Percentiles rank a stretch among this genome's conserved stretches.
Conservation (phyloP, 257 asterid genomes). For the Echium plantagineum region DNA sequence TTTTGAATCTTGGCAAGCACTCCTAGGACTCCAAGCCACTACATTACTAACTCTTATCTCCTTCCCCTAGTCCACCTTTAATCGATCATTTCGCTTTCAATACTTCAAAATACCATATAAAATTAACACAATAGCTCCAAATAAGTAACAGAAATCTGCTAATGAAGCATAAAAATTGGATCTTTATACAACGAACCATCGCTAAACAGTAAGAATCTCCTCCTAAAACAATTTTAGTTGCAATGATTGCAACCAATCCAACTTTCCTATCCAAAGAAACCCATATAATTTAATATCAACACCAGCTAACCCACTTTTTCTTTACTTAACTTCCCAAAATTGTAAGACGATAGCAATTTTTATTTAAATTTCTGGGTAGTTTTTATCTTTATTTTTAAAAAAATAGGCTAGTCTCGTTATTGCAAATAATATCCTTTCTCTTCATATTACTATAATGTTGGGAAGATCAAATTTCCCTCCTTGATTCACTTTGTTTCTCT, state of each 20-base stretch:
- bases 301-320: too few relatives aligned
- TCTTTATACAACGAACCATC: neutral
- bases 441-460: too few relatives aligned
- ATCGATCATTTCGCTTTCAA: conserved; percentile 9
- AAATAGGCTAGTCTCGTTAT: too few relatives aligned
- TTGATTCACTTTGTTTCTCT: too few relatives aligned
- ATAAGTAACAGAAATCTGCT: neutral
- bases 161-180: neutral
- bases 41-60: conserved; percentile 32
- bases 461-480: too few relatives aligned
- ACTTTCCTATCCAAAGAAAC: too few relatives aligned
- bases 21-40: conserved; percentile 66
- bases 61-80: conserved; percentile 11
- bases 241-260: neutral
- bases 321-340: neutral
- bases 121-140: neutral
- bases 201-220: neutral
- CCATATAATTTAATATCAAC: too few relatives aligned
- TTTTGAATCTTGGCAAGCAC: conserved; percentile 40
- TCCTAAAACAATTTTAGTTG: neutral
- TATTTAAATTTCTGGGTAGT: too few relatives aligned
- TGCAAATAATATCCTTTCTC: too few relatives aligned
- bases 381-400: too few relatives aligned
- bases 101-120: neutral
- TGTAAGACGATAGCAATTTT: neutral